Conservation (phyloP, 805 yeast genomes). For the Suhomyces pyralidae region DNA sequence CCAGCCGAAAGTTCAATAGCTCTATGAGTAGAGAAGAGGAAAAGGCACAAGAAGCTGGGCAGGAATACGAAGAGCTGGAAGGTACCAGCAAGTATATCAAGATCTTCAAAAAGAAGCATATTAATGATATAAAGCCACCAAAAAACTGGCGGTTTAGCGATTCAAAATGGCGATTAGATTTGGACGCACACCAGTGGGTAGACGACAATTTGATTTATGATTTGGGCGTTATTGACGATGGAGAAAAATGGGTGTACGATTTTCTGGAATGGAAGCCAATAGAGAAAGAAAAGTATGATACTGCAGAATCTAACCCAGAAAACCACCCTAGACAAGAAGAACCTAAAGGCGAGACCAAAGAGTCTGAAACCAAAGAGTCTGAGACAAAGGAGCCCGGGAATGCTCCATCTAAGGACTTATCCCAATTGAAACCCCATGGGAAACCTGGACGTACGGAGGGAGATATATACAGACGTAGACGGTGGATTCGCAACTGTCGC, state of each 20-base stretch:
- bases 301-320: not conserved
- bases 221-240: constrained; percentile 60
- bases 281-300: not conserved
- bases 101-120: constrained; percentile 10
- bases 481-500: constrained; percentile 56
- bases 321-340: constrained; percentile 22
- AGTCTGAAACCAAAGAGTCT: not conserved
- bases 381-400: not conserved
- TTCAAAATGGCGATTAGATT: constrained; percentile 63
- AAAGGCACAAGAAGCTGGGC: not conserved
- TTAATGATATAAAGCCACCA: constrained; percentile 54
- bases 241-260: constrained; percentile 87
- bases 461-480: constrained; percentile 54
- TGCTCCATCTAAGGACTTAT: too few species aligned
- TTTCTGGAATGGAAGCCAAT: constrained; percentile 7
- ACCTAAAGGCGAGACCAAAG: not conserved
- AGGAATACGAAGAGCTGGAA: not conserved
- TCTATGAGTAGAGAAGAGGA: not conserved
- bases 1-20: constrained; percentile 8
- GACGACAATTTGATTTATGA: constrained; percentile 45
- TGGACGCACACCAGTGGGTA: constrained; percentile 65
- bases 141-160: constrained; percentile 52
- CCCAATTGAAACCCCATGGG: not conserved
- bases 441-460: constrained; percentile 14
- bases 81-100: not conserved